Evolutionary conservation across 2,329 filamentous ascomycete species (phyloP).

Genomic region (Beauveria sp.): DNA sequence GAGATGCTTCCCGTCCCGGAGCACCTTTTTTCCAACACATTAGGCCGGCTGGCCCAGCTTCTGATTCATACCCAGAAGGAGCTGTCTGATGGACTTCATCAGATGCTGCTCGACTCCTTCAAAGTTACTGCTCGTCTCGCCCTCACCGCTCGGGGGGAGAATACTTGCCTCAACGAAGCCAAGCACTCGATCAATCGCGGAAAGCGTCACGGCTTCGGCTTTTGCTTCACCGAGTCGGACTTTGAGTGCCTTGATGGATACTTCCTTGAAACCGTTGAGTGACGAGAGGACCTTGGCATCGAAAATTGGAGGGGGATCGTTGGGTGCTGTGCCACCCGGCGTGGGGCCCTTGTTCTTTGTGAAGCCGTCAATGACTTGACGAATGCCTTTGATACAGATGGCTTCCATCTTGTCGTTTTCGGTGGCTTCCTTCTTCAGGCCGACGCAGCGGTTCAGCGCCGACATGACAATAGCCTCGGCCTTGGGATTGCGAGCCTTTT

Average conservation of each 20-base stretch:
- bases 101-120: conserved; percentile 34
- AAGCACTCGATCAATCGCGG: conserved; percentile 43
- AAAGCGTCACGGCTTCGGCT: conserved; percentile 40
- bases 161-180: conserved; percentile 39
- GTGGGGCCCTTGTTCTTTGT: conserved; percentile 28
- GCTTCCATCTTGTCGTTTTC: conserved; percentile 40
- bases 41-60: conserved; percentile 19
- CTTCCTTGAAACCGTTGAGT: conserved; percentile 38
- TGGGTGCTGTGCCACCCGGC: conserved; percentile 21
- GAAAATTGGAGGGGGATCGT: conserved; percentile 24
- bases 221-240: conserved; percentile 31
- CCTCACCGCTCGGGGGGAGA: conserved; percentile 25
- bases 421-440: conserved; percentile 36
- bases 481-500: conserved; percentile 33
- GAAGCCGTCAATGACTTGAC: conserved; percentile 37
- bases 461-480: conserved; percentile 44
- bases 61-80: conserved; percentile 33
- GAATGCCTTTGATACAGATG: conserved; percentile 37
- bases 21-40: not conserved
- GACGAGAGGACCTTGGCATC: conserved; percentile 34
- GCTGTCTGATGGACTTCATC: conserved; percentile 32
- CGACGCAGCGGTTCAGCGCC: conserved; percentile 43
- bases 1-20: not conserved
- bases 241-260: conserved; percentile 36
- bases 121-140: conserved; percentile 26